Conservation (phyloP, 1,139 yeast species). For the Ogataea hybrid region DNA sequence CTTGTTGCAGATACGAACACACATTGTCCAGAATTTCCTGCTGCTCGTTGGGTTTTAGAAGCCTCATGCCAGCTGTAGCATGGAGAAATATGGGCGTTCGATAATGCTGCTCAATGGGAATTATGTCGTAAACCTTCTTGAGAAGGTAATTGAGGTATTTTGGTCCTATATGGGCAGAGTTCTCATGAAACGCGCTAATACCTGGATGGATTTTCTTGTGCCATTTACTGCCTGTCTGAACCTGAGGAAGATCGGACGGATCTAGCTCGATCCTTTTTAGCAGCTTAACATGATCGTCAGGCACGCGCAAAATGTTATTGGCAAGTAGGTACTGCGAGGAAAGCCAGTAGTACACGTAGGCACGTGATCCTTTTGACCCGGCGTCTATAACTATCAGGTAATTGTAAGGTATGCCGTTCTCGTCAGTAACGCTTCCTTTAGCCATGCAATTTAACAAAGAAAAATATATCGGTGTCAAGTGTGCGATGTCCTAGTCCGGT, state of each 20-base stretch:
- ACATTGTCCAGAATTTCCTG: conserved; percentile 47
- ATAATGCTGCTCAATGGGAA: conserved; percentile 65
- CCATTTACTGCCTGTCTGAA: conserved; percentile 50
- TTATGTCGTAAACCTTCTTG: conserved; percentile 51
- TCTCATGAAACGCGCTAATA: conserved; percentile 50
- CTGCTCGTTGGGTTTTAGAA: conserved; percentile 57
- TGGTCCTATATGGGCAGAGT: conserved; percentile 55
- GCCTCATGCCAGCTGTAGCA: conserved; percentile 80
- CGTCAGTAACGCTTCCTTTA: conserved; percentile 31
- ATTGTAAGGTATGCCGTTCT: conserved; percentile 52
- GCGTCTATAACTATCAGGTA: conserved; percentile 77
- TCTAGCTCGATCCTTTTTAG: conserved; percentile 10
- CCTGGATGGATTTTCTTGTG: conserved; percentile 67
- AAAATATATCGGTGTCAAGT: conserved; percentile 4
- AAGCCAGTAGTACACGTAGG: conserved; percentile 69
- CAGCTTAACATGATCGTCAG: conserved; percentile 1
- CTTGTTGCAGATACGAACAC: conserved; percentile 51
- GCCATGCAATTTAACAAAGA: background rate
- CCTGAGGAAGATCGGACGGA: conserved; percentile 35
- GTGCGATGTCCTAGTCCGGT: conserved; percentile 1
- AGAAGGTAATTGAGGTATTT: conserved; percentile 58
- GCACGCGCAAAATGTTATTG: conserved; percentile 30
- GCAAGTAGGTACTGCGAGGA: conserved; percentile 40
- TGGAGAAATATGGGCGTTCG: conserved; percentile 76
- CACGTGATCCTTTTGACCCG: conserved; percentile 80